Conservation (phyloP, 371 early-diverging fungal species). For the Apophysomyces variabilis region DNA sequence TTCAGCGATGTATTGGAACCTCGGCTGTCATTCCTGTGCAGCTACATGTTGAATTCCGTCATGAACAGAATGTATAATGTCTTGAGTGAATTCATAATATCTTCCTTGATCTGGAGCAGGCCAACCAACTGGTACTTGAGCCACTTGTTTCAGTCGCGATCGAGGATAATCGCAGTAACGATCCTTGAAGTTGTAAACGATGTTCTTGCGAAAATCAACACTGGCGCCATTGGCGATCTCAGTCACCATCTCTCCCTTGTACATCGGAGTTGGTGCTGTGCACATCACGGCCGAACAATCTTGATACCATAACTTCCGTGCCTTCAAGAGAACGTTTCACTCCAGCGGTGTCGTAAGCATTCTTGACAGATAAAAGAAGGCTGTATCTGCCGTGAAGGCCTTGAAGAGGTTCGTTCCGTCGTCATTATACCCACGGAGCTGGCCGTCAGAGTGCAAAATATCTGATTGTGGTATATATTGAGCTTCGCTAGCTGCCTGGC, state of each 20-base stretch:
- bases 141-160: neutral
- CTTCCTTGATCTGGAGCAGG: neutral
- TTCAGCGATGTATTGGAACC: neutral
- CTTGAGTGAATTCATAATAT: neutral
- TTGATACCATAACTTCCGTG: constrained; percentile 12
- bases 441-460: neutral
- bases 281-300: neutral
- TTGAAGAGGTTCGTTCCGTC: constrained; percentile 3
- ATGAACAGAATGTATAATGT: neutral
- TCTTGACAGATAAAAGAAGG: neutral
- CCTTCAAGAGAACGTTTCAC: constrained; percentile 10
- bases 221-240: neutral
- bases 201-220: neutral
- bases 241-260: neutral
- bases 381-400: constrained; percentile 9
- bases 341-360: neutral
- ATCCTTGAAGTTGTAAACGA: neutral
- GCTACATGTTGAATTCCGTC: neutral
- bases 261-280: neutral
- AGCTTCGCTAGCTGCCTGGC: constrained; percentile 1
- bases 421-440: neutral
- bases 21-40: neutral
- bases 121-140: constrained; percentile 1
- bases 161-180: neutral
- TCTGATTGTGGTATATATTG: neutral